Percentiles rank a stretch among this genome's conserved stretches.
These are phyloP conservation scores for Sporobolomyces phaffii DNA, from an alignment of 768 basidiomycete species.

Conservation along the genomic window DNA sequence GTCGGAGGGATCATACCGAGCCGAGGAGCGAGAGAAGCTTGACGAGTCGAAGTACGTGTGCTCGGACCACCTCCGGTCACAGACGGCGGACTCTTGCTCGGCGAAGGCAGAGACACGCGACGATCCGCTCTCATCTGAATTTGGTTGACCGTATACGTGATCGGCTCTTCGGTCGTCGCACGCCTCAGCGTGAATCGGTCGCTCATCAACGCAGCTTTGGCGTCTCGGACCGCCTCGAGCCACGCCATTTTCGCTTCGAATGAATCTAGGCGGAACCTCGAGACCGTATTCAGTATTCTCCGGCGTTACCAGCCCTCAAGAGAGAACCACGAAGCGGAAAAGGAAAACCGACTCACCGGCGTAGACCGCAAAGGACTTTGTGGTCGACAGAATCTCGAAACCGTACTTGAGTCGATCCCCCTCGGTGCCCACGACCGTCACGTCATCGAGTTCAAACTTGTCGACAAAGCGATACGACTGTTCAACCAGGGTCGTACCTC, in stretches of 20 bases:
- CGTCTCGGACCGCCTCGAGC: slow-evolving; percentile 42
- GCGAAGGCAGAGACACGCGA: slow-evolving; percentile 8
- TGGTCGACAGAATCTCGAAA: slow-evolving; percentile 41
- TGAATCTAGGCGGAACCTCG: slow-evolving; percentile 20
- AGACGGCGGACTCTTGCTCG: not conserved
- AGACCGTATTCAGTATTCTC: no score
- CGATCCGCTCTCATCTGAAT: not conserved
- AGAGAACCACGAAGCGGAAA: no score
- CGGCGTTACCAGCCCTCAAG: not conserved
- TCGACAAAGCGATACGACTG: slow-evolving; percentile 32
- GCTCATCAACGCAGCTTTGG: slow-evolving; percentile 40
- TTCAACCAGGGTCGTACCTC: not conserved
- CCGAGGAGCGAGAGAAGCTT: not conserved
- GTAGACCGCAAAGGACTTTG: slow-evolving; percentile 41
- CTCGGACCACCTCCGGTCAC: not conserved
- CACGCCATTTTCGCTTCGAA: slow-evolving; percentile 38
- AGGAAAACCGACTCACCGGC: slow-evolving; percentile 36
- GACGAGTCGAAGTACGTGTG: not conserved
- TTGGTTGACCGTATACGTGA: not conserved
- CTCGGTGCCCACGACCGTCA: slow-evolving; percentile 40
- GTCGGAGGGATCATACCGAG: slow-evolving; percentile 20
- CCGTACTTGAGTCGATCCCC: slow-evolving; percentile 23
- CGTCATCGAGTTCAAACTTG: slow-evolving; percentile 40
- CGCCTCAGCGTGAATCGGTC: slow-evolving; percentile 43
- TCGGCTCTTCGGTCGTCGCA: not conserved